Base-by-base conservation (phyloP, 345 rosid species). In the Citrus hindsii region DNA sequence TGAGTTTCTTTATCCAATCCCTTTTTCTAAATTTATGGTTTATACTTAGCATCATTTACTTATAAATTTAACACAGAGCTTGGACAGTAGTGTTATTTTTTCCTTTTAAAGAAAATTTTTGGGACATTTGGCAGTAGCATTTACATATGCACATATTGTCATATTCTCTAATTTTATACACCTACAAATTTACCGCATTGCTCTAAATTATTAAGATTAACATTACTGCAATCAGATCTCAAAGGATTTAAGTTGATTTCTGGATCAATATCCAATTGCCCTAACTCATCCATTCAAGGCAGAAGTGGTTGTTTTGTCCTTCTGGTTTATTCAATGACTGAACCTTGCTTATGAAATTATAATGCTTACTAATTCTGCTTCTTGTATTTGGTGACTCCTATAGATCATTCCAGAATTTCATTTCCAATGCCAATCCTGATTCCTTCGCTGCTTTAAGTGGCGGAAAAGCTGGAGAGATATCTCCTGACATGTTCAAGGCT, bases 391-490 rank as follows among this genome's bases (percentile, higher is more conserved):
- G 77, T 85, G 83, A 42, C 46, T 69, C 76, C 51, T 46, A 81
- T 84, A 95, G 99, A 77, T 79, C 93, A 37, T 92, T 92, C 83
- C 95, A 90, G 83, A 88, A 90, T 85, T 94, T 89, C 82, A 87
- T 94, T 79, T 89, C 95, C 51, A 92, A 76, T 77, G 87, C 90
- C 67, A 89, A 93, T 89, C 95, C 96, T 1, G 87, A 84, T 37
- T 88, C 94, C 71, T 80, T 92, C 69, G 89, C 94, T 73, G 83
- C 97, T 74, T 55, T 93, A 66, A 87, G 92, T 78, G 92, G 91
- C 67, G 92, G 92, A 80, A 90, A 87, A 85, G 88, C 85, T 78
- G 94, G 93, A 78, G 94, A 90, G 24, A 81, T 93, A 79, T 84
- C 96, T 73, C 92, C 98, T 13, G 94, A 91, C 77, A 90, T 96